phyloP scores from a whole-genome alignment of 2,329 filamentous ascomycete species.

The Sordariomycetes sp. region DNA sequence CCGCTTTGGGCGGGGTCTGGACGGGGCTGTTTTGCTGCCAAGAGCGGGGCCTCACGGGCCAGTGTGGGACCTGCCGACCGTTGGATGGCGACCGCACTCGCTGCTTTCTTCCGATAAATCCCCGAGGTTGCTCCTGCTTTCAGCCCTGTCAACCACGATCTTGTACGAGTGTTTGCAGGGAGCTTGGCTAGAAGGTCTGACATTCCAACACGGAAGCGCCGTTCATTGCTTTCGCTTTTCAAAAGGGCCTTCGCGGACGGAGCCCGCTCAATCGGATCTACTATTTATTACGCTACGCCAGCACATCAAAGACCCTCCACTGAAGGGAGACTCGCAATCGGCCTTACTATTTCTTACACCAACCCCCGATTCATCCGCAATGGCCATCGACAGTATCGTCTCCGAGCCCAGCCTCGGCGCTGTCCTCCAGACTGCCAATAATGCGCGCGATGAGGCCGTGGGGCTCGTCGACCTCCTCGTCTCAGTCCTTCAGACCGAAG shows the following conservation, averaged over 20 bases:
- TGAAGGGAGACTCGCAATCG: not conserved
- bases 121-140: too few species aligned
- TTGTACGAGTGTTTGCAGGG: too few species aligned
- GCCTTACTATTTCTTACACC: not conserved
- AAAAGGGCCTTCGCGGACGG: not conserved
- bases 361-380: slow-evolving; percentile 7
- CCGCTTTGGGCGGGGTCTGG: not conserved
- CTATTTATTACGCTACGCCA: not conserved
- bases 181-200: too few species aligned
- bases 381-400: slow-evolving; percentile 25
- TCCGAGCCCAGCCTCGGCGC: slow-evolving; percentile 41
- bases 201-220: too few species aligned
- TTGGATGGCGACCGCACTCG: too few species aligned
- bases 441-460: slow-evolving; percentile 60
- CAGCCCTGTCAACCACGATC: too few species aligned
- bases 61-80: too few species aligned
- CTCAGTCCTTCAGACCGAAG: slow-evolving; percentile 25
- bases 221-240: too few species aligned
- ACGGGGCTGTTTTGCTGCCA: not conserved
- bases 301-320: not conserved
- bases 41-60: not conserved
- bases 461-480: slow-evolving; percentile 43
- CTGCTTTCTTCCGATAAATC: too few species aligned
- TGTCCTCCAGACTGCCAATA: slow-evolving; percentile 59
- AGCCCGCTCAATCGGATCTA: not conserved